Base-by-base conservation (phyloP, 148 eudicot genomes). In the Arctostaphylos glauca region DNA sequence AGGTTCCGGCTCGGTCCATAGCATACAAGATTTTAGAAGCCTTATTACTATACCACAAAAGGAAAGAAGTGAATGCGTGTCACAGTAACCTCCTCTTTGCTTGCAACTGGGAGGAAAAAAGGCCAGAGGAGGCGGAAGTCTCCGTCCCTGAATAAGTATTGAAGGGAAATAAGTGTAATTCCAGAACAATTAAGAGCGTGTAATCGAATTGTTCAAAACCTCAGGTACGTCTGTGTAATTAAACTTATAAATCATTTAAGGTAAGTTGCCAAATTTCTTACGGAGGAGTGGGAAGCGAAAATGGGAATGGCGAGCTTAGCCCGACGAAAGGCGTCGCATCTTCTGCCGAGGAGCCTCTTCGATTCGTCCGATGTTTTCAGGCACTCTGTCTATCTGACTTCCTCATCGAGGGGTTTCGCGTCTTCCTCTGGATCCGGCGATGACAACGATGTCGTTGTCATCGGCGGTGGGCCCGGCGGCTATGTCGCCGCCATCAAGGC, bases 401-500 rank as follows among this genome's bases (percentile, higher is more conserved):
- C 90, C 80, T 89, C 88, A 60, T 85, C 86, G 15, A 87, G 98
- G 56, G 88, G 84, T 74, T 93, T 92, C 88, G 83, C 95, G 2
- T 82, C 95, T 3, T 31, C 38, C 38, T 83, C 98, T 0, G 94
- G 85, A 89, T 88, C 95, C 81, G 70, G 70, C 10, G 94, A 91
- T 14, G 98, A 94, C 4, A 94, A 92, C 84, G 98, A 95, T 81
- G 98, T 95, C 71, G 96, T 95, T n/a, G 90, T 95, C 50, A 85
- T 95, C 81, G 98, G 98, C 78, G 98, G 98, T 58, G 98, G 98
- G 0, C 98, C 98, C 43, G 98, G 98, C 2, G 98, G 98, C 31
- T 95, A 95, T 76, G 98, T 95, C 1, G 98, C 98, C 41, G 98
- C 98, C 50, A 95, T 95, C 80, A 95, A 95, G 89, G 98, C 98